Evolutionary conservation across 176 grass and related monocot species (phyloP), one percentile per base, ranked within the genome.

Genomic region (Carex littledalei): DNA sequence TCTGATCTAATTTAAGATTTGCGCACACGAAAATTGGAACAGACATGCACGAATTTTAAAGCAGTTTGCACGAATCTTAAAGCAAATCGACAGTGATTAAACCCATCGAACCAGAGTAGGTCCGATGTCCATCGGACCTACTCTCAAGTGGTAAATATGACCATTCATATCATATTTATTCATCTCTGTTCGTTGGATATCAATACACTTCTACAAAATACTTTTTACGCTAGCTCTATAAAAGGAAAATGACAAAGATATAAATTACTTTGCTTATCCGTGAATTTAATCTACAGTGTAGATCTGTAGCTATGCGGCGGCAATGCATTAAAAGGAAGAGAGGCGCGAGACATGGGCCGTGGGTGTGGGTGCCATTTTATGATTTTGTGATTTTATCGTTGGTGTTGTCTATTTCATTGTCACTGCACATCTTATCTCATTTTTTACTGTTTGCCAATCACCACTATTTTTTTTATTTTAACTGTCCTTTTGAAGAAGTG

Each of bases 281-380:
- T 34, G 64, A 67, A 9, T 67, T 67, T 67, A 39, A 29, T 69
- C 31, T 35, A 41, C 67, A 41, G 15, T 29, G 7, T 70, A 43
- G 32, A 45, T 41, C 67, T 70, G 67, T 43, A 70, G 35, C 8
- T 65, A 69, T 69, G 32, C 18, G 13, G 14, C 18, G 9, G 73
- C 73, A 78, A 78, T 56, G 74, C 49, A 78, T 78, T 78, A 56
- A 78, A 32, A 78, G 67, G 12, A 70, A 70, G 67, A 69, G 50
- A 26, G n/a, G 47, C 45, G 16, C 22, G 49, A 43, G 34, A 72
- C 20, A 55, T 53, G 47, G 69, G 18, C 69, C 69, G 17, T 45
- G 35, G 69, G 73, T 55, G 17, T 45, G 35, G 69, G 73, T 55
- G 17, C 43, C 72, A 76, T 76, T 24, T 24, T 24, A 24, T 24